Conservation (phyloP, 2,329 filamentous ascomycete species). For the Talaromyces sp. region DNA sequence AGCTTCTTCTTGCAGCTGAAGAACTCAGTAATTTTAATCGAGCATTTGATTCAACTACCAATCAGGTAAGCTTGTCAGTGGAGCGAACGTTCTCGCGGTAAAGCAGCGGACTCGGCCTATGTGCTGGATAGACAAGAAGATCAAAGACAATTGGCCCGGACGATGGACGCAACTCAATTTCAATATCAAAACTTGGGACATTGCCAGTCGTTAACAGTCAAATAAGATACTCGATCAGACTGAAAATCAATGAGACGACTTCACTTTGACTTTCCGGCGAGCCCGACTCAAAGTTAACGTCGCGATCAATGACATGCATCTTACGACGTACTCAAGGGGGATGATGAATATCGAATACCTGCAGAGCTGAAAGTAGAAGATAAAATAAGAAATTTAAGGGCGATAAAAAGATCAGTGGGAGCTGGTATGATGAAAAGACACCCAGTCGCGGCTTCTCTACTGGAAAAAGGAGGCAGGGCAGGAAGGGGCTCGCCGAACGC, state of each 20-base stretch:
- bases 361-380: neutral
- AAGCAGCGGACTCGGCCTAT: neutral
- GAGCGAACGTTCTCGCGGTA: neutral
- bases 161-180: neutral
- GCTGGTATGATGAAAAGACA: neutral
- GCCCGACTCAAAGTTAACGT: constrained; percentile 5
- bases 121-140: no score
- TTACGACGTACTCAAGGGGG: neutral
- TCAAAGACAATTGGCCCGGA: constrained; percentile 11
- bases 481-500: neutral
- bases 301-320: neutral
- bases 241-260: neutral
- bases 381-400: neutral
- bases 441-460: neutral
- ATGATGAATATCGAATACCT: neutral
- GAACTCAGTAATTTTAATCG: neutral
- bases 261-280: constrained; percentile 11
- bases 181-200: neutral
- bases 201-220: neutral
- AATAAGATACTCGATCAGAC: neutral
- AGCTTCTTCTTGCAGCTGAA: neutral
- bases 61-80: neutral
- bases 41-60: neutral
- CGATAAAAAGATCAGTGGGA: neutral
- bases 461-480: neutral